Conservation (phyloP, 345 rosid genomes). For the Lagerstroemia speciosa region DNA sequence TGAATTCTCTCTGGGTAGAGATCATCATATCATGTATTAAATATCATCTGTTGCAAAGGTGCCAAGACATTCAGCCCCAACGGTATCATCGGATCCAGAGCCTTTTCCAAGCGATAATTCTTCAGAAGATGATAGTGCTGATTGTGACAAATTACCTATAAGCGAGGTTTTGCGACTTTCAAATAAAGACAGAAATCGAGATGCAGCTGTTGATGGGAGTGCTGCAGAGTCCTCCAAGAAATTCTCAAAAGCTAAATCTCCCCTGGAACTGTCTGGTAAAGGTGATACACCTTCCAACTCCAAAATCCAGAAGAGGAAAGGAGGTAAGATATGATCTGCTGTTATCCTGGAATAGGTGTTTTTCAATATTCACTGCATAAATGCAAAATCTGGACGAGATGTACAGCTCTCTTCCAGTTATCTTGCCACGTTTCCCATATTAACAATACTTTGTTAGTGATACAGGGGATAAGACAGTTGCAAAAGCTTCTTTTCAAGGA, state of each 20-base stretch:
- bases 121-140: constrained; percentile 18
- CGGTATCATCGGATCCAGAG: constrained; percentile 55
- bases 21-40: neutral
- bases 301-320: constrained; percentile 12
- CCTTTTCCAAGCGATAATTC: constrained; percentile 34
- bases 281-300: constrained; percentile 17
- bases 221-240: constrained; percentile 15
- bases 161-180: constrained; percentile 18
- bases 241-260: constrained; percentile 19
- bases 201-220: constrained; percentile 7
- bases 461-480: constrained; percentile 30
- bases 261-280: constrained; percentile 17
- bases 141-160: constrained; percentile 16
- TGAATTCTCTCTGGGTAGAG: neutral
- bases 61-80: constrained; percentile 30
- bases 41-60: constrained; percentile 34
- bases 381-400: neutral
- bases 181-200: constrained; percentile 14
- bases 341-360: neutral
- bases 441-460: constrained; percentile 8
- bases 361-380: neutral
- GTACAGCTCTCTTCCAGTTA: neutral
- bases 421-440: neutral
- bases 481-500: constrained; percentile 16
- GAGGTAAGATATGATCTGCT: constrained; percentile 20